These are phyloP conservation scores for Aspergillus fijiensis DNA, from an alignment of 2,329 filamentous ascomycete species.

Conservation along the genomic window DNA sequence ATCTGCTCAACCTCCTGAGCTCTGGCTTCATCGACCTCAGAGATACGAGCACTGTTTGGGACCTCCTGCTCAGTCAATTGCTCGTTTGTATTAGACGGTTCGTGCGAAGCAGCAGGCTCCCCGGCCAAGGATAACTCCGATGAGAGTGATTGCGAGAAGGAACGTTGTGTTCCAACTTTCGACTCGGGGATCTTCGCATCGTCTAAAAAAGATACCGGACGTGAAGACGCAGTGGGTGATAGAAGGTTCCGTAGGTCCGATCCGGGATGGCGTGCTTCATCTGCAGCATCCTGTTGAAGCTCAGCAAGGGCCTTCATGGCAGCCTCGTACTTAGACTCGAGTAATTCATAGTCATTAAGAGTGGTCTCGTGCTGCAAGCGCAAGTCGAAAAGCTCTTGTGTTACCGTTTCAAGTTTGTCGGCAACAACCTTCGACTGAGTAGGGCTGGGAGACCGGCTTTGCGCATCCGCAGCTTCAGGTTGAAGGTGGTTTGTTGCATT, in stretches of 20 bases:
- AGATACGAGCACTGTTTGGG: conserved; percentile 23
- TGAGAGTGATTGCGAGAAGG: conserved; percentile 86
- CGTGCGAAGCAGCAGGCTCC: conserved; percentile 67
- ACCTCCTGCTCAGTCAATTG: conserved; percentile 27
- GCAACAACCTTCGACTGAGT: conserved; percentile 82
- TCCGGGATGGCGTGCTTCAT: conserved; percentile 69
- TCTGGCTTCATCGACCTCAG: conserved; percentile 47
- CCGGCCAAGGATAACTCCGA: conserved; percentile 88
- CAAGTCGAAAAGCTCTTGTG: conserved; percentile 86
- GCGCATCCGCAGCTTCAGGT: conserved; percentile 20
- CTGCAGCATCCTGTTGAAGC: conserved; percentile 73
- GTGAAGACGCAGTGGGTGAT: conserved; percentile 43
- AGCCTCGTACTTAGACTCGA: conserved; percentile 88
- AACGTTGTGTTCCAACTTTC: conserved; percentile 67
- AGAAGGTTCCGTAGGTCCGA: conserved; percentile 43
- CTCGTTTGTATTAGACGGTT: conserved; percentile 61
- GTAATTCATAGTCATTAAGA: conserved; percentile 73
- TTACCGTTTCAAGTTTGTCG: conserved; percentile 88
- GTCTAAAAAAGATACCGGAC: conserved; percentile 82
- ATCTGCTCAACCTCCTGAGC: conserved; percentile 69
- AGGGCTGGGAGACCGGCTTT: conserved; percentile 60
- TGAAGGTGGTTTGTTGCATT: conserved; percentile 32
- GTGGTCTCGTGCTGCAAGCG: conserved; percentile 87
- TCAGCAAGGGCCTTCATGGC: conserved; percentile 78
- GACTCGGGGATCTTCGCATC: conserved; percentile 69